Conservation (phyloP, 148 eudicot genomes). For the Mesembryanthemum crystallinum region DNA sequence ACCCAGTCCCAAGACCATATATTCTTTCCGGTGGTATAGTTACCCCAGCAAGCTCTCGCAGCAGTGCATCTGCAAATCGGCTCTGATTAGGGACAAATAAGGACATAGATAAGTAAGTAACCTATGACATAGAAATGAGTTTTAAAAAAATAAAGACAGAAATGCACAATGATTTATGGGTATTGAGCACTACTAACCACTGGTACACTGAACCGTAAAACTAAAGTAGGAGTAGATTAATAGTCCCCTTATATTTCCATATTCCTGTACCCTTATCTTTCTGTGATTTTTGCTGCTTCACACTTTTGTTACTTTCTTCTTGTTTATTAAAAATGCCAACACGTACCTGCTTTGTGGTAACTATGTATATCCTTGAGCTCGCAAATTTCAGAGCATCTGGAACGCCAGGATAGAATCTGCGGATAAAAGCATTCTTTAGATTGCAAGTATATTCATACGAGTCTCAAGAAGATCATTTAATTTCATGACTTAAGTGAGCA, state of each 20-base stretch:
- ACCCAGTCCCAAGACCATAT: constrained; percentile 95
- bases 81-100: constrained; percentile 38
- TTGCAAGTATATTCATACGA: not conserved
- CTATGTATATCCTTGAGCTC: constrained; percentile 82
- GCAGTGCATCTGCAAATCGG: constrained; percentile 90
- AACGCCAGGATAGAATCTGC: constrained; percentile 94
- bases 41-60: constrained; percentile 87
- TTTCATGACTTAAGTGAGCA: not conserved
- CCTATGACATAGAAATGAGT: too few relatives aligned
- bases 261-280: not conserved
- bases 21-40: constrained; percentile 85
- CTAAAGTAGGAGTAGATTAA: too few relatives aligned
- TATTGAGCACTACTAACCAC: not conserved
- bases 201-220: not conserved
- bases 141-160: not conserved
- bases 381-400: constrained; percentile 89
- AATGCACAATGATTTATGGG: not conserved
- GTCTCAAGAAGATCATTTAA: not conserved
- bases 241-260: not conserved
- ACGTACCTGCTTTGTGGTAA: constrained; percentile 90
- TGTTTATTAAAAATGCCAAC: not conserved
- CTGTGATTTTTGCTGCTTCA: constrained; percentile 1
- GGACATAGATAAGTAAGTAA: not conserved
- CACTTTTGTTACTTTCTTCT: not conserved
- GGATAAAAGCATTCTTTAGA: constrained; percentile 1